Evolutionary conservation across 768 basidiomycete genomes (phyloP), one percentile per base, ranked within the genome.

Genomic region (Suillus lakei): DNA sequence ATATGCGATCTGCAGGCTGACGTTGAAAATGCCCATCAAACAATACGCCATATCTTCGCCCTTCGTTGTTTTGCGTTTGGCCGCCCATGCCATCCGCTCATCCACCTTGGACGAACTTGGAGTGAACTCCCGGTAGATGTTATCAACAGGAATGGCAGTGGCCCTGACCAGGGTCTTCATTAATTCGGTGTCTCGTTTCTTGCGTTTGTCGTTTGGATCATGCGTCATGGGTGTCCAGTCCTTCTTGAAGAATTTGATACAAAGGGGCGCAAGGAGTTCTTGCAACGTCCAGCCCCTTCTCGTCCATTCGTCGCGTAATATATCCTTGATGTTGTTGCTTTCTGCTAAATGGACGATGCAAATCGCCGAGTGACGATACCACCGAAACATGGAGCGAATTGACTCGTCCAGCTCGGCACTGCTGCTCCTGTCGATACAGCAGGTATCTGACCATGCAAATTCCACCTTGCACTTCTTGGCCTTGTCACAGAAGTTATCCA

Each of bases 1-100:
- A 56, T 71, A 71, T 16, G 60, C 51, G 26, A 70, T 66, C 8
- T 67, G 58, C 21, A 71, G 34, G 43, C 60, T 60, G 44, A 67
- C 66, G 18, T 63, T 55, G 46, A 71, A 67, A 9, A 71, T 43
- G 12, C 64, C 69, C 56, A 71, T 55, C 23, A 71, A 43, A 18
- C 63, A 70, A 44, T 71, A 71, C 8, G 69, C 67, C 18, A 43
- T 51, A 38, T 71, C 70, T 54, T 70, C 70, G 28, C 46, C 48
- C 32, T 63, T 50, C 30, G 65, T 68, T 41, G 70, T 71, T 23
- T 46, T 68, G 46, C 70, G 53, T 26, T 50, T 61, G 10, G 70
- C 63, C 30, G 69, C 70, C 70, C 70, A 70, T 4, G 16, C 41
- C 50, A 71, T 64, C 28, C 61, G 44, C 39, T 60, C 53, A 54